A percentile compares a stretch with the other conserved stretches of the same genome.
Conservation (phyloP, 2,329 filamentous ascomycete species). For the Chaetomium sp. region DNA sequence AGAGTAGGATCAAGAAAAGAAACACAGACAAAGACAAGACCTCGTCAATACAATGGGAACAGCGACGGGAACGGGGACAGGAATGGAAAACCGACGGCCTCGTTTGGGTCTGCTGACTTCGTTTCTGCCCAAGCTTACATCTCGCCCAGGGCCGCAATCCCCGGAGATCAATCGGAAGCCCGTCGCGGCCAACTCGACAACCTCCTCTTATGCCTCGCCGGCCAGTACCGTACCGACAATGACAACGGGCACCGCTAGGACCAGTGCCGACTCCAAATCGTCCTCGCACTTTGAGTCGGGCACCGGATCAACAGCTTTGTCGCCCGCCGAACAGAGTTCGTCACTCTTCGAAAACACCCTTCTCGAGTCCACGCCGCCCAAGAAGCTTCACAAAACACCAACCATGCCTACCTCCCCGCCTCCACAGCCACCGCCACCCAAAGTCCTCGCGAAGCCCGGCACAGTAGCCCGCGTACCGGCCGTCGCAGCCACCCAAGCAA, state of each 20-base stretch:
- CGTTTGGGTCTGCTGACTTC: constrained; percentile 28
- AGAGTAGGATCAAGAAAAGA: constrained; percentile 8
- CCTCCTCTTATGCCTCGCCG: constrained; percentile 8
- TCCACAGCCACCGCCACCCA: constrained; percentile 21
- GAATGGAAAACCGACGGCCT: constrained; percentile 22
- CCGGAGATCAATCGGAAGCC: constrained; percentile 25
- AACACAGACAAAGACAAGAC: constrained; percentile 5
- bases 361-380: constrained; percentile 22
- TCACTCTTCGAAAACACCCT: constrained; percentile 18
- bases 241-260: constrained; percentile 18
- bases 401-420: constrained; percentile 23
- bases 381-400: constrained; percentile 28
- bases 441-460: constrained; percentile 6
- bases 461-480: constrained; percentile 22
- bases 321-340: constrained; percentile 20
- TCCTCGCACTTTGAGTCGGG: constrained; percentile 16
- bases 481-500: constrained; percentile 24
- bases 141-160: constrained; percentile 27
- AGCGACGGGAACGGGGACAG: constrained; percentile 5
- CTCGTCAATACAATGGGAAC: constrained; percentile 14
- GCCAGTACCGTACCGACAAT: constrained; percentile 13
- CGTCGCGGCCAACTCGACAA: constrained; percentile 14
- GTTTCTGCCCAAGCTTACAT: constrained; percentile 31
- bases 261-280: constrained; percentile 24
- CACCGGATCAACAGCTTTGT: constrained; percentile 15